Conservation (phyloP, 2,329 filamentous ascomycete genomes). For the Colletotrichum viniferum region DNA sequence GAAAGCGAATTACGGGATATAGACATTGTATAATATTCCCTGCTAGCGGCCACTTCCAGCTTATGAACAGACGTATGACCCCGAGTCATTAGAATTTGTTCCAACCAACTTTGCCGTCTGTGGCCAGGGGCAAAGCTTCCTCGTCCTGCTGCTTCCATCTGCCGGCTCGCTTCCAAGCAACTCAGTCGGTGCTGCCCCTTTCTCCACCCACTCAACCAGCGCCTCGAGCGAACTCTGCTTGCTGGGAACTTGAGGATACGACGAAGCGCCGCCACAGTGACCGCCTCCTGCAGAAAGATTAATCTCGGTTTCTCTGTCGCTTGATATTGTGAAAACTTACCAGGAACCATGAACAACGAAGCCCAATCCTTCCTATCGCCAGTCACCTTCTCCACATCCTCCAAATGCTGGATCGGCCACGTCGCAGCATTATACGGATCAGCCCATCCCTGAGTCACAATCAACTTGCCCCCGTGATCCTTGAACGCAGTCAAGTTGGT, state of each 20-base stretch:
- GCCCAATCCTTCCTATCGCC: not conserved
- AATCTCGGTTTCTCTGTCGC: accelerated
- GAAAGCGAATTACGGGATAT: not conserved
- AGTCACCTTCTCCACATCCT: constrained; percentile 33
- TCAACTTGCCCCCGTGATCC: not conserved
- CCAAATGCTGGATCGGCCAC: constrained; percentile 4
- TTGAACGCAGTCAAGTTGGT: constrained; percentile 3
- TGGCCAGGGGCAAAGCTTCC: constrained; percentile 4
- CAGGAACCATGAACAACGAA: not conserved
- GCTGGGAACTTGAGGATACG: not conserved
- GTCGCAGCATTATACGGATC: constrained; percentile 7
- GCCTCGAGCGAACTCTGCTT: constrained; percentile 1
- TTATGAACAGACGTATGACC: not conserved
- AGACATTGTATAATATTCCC: not conserved
- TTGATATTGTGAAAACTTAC: accelerated
- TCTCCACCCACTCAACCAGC: not conserved
- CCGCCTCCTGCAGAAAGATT: not conserved
- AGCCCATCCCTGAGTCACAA: not conserved
- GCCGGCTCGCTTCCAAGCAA: not conserved
- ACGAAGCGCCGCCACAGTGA: not conserved
- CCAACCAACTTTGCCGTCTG: not conserved
- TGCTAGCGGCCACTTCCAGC: too few relatives aligned
- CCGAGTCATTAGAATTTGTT: not conserved
- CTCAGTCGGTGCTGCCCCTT: not conserved
- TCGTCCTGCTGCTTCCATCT: not conserved